phyloP scores from a whole-genome alignment of 2,329 filamentous ascomycete species.

The Knoxdaviesia proteae region DNA sequence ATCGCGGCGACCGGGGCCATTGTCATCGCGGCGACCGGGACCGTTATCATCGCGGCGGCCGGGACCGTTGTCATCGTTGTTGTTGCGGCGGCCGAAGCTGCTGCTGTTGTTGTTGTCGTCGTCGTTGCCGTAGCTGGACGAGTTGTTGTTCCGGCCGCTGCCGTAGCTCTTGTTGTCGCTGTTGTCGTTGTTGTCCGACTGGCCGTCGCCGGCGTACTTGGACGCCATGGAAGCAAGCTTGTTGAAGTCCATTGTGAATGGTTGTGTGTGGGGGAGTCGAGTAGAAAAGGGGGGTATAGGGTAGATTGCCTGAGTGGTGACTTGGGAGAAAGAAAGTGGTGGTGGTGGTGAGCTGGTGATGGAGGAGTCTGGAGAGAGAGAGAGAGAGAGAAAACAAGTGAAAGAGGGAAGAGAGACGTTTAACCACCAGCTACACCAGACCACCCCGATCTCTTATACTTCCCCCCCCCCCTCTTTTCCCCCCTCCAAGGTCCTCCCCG shows the following conservation, averaged over 20 bases:
- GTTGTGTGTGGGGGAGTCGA: not conserved
- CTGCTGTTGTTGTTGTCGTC: not conserved
- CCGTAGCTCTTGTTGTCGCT: not conserved
- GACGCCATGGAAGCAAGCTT: slow-evolving; percentile 7
- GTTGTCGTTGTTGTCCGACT: slow-evolving; percentile 1
- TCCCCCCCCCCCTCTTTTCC: too few relatives aligned
- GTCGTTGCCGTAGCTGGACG: not conserved
- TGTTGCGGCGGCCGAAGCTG: too few relatives aligned
- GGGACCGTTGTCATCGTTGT: too few relatives aligned
- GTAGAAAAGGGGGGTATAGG: too few relatives aligned
- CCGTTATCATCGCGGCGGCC: too few relatives aligned
- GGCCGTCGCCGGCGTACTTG: slow-evolving; percentile 6
- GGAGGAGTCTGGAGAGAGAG: too few relatives aligned
- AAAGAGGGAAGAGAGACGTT: not conserved
- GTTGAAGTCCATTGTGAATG: slow-evolving; percentile 9
- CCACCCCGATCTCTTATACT: too few relatives aligned
- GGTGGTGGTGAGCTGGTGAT: not conserved
- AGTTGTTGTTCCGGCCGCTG: not conserved
- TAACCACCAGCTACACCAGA: not conserved
- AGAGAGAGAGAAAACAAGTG: not conserved
- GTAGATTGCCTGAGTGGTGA: not conserved
- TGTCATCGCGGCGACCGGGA: not conserved
- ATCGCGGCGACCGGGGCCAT: not conserved
- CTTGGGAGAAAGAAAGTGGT: slow-evolving; percentile 1
- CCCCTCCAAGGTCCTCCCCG: too few relatives aligned